Percentiles rank a stretch among this genome's conserved stretches.
phyloP scores from a whole-genome alignment of 1,284 basidiomycete genomes.

The Schizophyllum amplum region DNA sequence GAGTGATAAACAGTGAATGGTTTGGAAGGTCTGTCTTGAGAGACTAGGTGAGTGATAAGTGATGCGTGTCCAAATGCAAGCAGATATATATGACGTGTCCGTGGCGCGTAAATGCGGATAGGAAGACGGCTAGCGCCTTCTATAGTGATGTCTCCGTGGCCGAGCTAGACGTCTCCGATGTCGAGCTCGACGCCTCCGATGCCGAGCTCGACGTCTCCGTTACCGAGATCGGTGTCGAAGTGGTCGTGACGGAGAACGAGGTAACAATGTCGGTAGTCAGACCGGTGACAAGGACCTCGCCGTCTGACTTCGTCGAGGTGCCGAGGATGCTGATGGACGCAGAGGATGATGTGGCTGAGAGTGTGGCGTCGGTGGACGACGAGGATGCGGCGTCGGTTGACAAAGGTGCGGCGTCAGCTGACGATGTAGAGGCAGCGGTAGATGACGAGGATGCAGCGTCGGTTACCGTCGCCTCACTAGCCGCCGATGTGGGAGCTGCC shows the following conservation, averaged over 20 bases:
- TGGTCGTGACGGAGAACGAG: not conserved
- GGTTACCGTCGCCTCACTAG: too few species aligned
- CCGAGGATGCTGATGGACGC: not conserved
- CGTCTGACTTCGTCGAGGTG: not conserved
- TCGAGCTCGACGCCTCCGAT: not conserved
- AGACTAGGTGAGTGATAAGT: too few species aligned
- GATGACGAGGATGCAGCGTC: too few species aligned
- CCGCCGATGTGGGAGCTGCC: too few species aligned
- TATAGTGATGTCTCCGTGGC: not conserved
- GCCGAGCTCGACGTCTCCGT: too few species aligned
- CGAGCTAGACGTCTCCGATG: not conserved
- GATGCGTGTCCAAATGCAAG: not conserved
- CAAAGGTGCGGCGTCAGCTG: too few species aligned
- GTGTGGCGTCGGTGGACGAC: not conserved
- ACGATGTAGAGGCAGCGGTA: too few species aligned
- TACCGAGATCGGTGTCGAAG: not conserved
- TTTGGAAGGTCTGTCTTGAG: too few species aligned
- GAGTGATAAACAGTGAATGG: not conserved
- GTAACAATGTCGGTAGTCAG: not conserved
- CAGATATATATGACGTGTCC: not conserved
- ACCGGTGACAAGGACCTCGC: not conserved
- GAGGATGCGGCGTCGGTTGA: too few species aligned
- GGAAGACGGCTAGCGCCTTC: not conserved
- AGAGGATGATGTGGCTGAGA: too few species aligned
- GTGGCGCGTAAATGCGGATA: not conserved